phyloP scores from a whole-genome alignment of 139 green algal genomes.

The Chlamydomonas incerta region DNA sequence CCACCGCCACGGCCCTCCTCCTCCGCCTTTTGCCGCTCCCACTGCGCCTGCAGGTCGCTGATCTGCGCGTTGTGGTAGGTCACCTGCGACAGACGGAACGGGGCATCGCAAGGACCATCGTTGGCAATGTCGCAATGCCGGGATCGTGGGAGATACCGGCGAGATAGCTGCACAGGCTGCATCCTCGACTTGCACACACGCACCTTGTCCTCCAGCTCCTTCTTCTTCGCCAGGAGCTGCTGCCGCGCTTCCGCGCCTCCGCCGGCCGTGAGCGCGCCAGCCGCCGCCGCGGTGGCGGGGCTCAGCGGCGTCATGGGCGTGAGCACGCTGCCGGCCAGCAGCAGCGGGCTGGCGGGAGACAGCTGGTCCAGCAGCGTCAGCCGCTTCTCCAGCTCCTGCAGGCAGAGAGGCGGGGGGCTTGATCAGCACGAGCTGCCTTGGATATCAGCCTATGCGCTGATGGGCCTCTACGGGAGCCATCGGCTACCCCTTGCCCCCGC shows the following conservation, averaged over 20 bases:
- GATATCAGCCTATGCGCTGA: too few relatives aligned
- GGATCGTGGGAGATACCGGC: too few relatives aligned
- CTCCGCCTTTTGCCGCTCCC: conserved; percentile 72
- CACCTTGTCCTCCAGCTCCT: conserved; percentile 53
- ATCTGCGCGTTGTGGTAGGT: conserved; percentile 52
- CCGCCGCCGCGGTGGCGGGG: neutral
- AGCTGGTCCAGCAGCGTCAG: conserved; percentile 66
- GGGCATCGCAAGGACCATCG: too few relatives aligned
- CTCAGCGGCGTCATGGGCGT: neutral
- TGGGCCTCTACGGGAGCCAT: too few relatives aligned
- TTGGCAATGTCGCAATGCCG: too few relatives aligned
- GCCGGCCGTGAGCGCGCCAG: neutral
- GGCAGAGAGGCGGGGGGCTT: too few relatives aligned
- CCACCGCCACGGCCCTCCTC: conserved; percentile 76
- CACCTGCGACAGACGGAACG: conserved; percentile 22
- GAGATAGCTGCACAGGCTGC: too few relatives aligned
- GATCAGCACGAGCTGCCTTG: too few relatives aligned
- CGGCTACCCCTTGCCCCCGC: too few relatives aligned
- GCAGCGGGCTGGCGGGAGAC: conserved; percentile 55
- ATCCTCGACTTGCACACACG: too few relatives aligned
- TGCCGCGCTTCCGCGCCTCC: conserved; percentile 36
- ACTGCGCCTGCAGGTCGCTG: conserved; percentile 68
- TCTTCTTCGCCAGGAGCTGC: conserved; percentile 53
- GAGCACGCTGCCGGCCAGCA: neutral
- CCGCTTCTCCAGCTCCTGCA: conserved; percentile 72